phyloP scores from a whole-genome alignment of 495 filamentous ascomycete genomes.

The Acidomyces sp. region DNA sequence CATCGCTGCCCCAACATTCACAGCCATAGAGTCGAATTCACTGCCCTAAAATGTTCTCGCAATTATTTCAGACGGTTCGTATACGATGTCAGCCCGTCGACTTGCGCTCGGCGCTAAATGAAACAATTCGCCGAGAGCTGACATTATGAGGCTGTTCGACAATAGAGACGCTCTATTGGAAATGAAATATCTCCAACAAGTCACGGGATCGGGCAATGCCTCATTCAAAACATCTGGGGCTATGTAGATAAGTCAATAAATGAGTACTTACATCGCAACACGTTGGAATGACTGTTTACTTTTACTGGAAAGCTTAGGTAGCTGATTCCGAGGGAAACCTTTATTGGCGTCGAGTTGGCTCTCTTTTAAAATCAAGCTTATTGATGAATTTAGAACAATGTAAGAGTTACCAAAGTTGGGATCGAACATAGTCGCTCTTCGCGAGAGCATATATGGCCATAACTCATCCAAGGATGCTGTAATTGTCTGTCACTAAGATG shows the following conservation, averaged over 20 bases:
- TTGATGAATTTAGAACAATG: too few relatives aligned
- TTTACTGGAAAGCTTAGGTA: slow-evolving; percentile 55
- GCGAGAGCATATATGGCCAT: too few relatives aligned
- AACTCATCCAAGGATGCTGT: neutral
- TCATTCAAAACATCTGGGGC: slow-evolving; percentile 16
- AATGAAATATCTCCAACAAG: slow-evolving; percentile 58
- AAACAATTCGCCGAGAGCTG: slow-evolving; percentile 13
- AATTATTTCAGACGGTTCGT: slow-evolving; percentile 23
- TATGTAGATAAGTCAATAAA: neutral
- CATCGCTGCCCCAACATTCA: slow-evolving; percentile 1
- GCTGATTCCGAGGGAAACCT: slow-evolving; percentile 69
- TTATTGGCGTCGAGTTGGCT: slow-evolving; percentile 54
- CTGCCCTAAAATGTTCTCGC: neutral
- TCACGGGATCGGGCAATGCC: slow-evolving; percentile 33
- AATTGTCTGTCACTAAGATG: neutral
- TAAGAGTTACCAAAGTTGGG: neutral
- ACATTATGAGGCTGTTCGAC: slow-evolving; percentile 79
- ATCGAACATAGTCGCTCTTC: too few relatives aligned
- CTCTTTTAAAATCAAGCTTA: too few relatives aligned
- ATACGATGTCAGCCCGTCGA: slow-evolving; percentile 15
- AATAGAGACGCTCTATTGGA: slow-evolving; percentile 81
- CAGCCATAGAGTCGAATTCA: slow-evolving; percentile 1
- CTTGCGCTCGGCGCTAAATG: slow-evolving; percentile 5
- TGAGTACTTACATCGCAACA: neutral
- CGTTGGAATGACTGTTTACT: slow-evolving; percentile 9